A percentile compares a stretch with the other conserved stretches of the same genome.
Evolutionary conservation across 2,329 filamentous ascomycete species (phyloP).

Genomic region (Orbilia ellipsospora): DNA sequence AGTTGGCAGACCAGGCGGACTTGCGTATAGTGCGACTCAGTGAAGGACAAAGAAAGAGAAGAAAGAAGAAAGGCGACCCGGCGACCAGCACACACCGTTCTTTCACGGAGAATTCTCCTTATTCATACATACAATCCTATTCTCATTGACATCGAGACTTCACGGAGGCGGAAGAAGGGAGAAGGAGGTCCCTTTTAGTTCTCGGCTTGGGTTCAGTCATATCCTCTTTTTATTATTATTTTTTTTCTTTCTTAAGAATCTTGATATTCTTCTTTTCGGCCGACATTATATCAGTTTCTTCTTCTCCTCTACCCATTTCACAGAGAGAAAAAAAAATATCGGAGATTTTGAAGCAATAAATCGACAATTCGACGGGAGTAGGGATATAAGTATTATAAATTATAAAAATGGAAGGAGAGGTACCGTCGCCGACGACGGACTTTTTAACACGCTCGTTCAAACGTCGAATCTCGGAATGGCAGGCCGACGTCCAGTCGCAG

Average conservation of each 20-base stretch:
- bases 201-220: not conserved
- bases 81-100: constrained; percentile 31
- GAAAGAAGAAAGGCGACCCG: not conserved
- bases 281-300: not conserved
- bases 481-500: constrained; percentile 51
- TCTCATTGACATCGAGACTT: constrained; percentile 10
- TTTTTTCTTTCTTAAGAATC: constrained; percentile 1
- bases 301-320: not conserved
- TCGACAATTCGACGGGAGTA: not conserved
- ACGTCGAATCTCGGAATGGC: constrained; percentile 53
- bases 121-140: constrained; percentile 21
- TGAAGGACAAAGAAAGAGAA: no score
- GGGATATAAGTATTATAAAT: not conserved
- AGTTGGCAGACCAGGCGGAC: constrained; percentile 33
- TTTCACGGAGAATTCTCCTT: constrained; percentile 40
- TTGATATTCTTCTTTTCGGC: constrained; percentile 9
- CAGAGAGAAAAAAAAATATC: not conserved
- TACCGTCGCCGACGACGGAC: constrained; percentile 44
- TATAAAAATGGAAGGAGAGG: constrained; percentile 43
- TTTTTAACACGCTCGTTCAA: constrained; percentile 53
- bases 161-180: no score
- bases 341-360: not conserved
- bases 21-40: not conserved
- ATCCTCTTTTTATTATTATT: no score
- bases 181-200: not conserved